Base-by-base conservation (phyloP, 805 yeast genomes). In the Kazachstania africana region DNA sequence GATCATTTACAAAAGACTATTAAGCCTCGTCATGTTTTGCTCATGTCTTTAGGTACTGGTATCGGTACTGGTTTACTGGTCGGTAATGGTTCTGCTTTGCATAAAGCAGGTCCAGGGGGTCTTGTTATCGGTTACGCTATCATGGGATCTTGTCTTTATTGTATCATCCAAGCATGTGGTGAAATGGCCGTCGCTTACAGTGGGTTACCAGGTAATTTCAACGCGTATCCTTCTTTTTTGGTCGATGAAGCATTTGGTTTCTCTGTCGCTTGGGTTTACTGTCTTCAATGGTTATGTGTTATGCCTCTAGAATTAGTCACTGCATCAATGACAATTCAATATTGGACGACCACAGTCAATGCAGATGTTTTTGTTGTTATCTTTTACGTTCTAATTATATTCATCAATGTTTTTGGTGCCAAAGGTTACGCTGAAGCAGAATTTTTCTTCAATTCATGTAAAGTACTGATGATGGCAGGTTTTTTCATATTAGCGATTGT, bases 31-130 rank as follows among this genome's bases (percentile, higher is more conserved):
- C 87, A 78, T 53, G 61, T 79, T 46, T 72, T 75, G 37, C 70
- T 80, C 77, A 77, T 79, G 43, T 77, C 84, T 24, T 66, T 79
- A 26, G 83, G 83, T 20, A 79, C 83, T 21, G 72, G 78, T 42
- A 72, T 78, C 31, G 88, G 88, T 42, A 75, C 84, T 3, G 87
- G 88, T 50, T 55, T 78, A 34, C 71, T 79, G 40, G 75, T 79
- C 30, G 84, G 85, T 43, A 62, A 74, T 10, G 84, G 83, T 24
- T 55, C 60, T 13, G 68, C 79, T 3, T 62, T 79, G 40, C 49
- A 56, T 20, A 53, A 59, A 10, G 78, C 78, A 39, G 85, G 85
- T 19, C 83, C 85, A 3, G 81, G 70, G 10, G 70, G 69, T 29
- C 40, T 70, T 28, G 57, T 78, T 28, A 63, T 77, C 24, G 75